A percentile compares a stretch with the other conserved stretches of the same genome.
Conservation (phyloP, 2,329 filamentous ascomycete species). For the Fusarium mundagurra region DNA sequence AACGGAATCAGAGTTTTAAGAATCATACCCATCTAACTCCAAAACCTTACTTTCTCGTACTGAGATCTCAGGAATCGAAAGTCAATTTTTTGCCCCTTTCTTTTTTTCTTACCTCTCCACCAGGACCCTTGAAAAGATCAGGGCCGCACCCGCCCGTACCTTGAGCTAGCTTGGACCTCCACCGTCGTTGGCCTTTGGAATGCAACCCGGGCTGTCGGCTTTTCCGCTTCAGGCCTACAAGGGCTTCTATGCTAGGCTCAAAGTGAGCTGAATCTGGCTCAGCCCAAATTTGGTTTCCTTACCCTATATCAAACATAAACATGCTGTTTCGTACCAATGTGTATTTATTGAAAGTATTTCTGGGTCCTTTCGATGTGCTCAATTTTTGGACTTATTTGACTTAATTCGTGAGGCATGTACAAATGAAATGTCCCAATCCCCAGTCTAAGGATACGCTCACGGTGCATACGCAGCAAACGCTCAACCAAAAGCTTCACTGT, state of each 20-base stretch:
- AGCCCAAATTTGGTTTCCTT: neutral
- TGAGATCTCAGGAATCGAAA: neutral
- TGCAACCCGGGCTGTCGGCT: conserved; percentile 5
- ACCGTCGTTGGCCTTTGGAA: conserved; percentile 8
- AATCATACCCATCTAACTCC: neutral
- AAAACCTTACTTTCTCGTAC: neutral
- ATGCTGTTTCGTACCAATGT: neutral
- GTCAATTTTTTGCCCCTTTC: neutral
- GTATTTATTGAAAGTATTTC: neutral
- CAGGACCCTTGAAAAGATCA: conserved; percentile 15
- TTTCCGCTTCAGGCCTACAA: conserved; percentile 6
- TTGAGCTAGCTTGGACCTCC: conserved; percentile 27
- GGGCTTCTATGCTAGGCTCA: neutral
- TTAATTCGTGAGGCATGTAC: neutral
- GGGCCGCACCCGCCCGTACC: conserved; percentile 14
- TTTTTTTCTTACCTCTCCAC: neutral
- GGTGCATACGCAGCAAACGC: neutral
- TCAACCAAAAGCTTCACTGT: neutral
- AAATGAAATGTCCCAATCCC: neutral
- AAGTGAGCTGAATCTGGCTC: neutral
- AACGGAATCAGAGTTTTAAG: conserved; percentile 5
- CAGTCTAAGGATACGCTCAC: neutral
- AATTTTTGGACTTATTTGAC: neutral
- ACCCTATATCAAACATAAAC: neutral
- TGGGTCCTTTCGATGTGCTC: neutral